Percentiles rank a stretch among this genome's conserved stretches.
Evolutionary conservation across 2,329 filamentous ascomycete genomes (phyloP).

Genomic region (Ophiosphaerella korrae): DNA sequence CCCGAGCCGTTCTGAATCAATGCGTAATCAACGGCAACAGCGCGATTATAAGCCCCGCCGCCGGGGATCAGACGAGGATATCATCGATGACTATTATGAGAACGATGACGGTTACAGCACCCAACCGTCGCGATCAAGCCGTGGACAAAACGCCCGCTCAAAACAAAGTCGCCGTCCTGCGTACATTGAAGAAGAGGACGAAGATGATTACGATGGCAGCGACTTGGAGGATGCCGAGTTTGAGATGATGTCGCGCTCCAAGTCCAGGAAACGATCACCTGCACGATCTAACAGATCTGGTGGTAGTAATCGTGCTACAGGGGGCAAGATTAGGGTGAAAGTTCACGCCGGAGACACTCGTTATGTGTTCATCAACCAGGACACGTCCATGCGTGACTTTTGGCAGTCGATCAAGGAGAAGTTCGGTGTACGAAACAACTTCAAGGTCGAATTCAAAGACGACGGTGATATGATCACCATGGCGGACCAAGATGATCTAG

Average conservation of each 20-base stretch:
- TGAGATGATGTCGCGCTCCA: conserved; percentile 69
- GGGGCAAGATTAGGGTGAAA: conserved; percentile 84
- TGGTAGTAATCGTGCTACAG: conserved; percentile 57
- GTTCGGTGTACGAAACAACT: conserved; percentile 75
- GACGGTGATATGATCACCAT: conserved; percentile 98
- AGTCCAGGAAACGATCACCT: conserved; percentile 49
- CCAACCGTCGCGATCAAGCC: conserved; percentile 27
- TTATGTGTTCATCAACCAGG: conserved; percentile 82
- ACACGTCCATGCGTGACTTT: conserved; percentile 76
- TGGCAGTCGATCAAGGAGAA: conserved; percentile 82
- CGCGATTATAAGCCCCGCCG: conserved; percentile 35
- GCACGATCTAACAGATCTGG: conserved; percentile 44
- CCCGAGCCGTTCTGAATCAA: conserved; percentile 44
- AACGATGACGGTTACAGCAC: conserved; percentile 66
- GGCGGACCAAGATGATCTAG: conserved; percentile 93
- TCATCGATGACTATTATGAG: conserved; percentile 64
- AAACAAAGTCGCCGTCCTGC: conserved; percentile 54
- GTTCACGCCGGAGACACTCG: conserved; percentile 86
- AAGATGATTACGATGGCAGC: conserved; percentile 72
- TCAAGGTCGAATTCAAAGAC: conserved; percentile 88
- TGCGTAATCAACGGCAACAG: conserved; percentile 29
- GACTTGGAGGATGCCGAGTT: conserved; percentile 78
- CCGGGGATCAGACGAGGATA: conserved; percentile 54
- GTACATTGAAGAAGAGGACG: conserved; percentile 82
- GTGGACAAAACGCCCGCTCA: conserved; percentile 33